Conservation (phyloP, 495 filamentous ascomycete genomes). For the Daldinia vernicosa region DNA sequence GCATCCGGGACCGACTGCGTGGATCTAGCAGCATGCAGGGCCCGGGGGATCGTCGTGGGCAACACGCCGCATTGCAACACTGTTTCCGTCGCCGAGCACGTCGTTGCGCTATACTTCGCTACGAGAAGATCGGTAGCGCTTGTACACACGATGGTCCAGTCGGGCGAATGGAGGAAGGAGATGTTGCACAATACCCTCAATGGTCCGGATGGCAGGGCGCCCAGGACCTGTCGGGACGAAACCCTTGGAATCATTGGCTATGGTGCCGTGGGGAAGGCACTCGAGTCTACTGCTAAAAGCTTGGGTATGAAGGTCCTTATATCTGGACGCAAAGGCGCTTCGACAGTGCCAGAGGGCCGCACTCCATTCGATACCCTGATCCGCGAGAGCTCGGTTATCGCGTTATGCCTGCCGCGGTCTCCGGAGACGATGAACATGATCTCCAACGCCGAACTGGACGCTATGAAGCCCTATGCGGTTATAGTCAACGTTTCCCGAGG, state of each 20-base stretch:
- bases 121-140: conserved; percentile 57
- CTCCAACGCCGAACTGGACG: conserved; percentile 54
- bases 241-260: conserved; percentile 62
- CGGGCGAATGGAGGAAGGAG: conserved; percentile 48
- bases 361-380: conserved; percentile 59
- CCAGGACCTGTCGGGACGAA: conserved; percentile 53
- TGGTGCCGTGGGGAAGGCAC: conserved; percentile 57
- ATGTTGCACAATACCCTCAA: conserved; percentile 43
- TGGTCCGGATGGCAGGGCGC: conserved; percentile 48
- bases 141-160: conserved; percentile 47
- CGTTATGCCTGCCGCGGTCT: conserved; percentile 57
- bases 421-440: conserved; percentile 59
- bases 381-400: conserved; percentile 56
- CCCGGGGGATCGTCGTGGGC: conserved; percentile 55
- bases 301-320: conserved; percentile 64
- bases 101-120: conserved; percentile 63
- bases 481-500: conserved; percentile 67
- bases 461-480: conserved; percentile 59
- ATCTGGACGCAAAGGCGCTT: conserved; percentile 57
- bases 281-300: conserved; percentile 44
- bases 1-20: conserved; percentile 64
- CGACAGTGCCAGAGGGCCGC: conserved; percentile 47
- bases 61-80: conserved; percentile 61
- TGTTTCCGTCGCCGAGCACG: conserved; percentile 64
- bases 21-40: conserved; percentile 55